Percentiles rank a stretch among this genome's conserved stretches.
Conservation (phyloP, 1,284 basidiomycete genomes). For the Marasmius oreades region DNA sequence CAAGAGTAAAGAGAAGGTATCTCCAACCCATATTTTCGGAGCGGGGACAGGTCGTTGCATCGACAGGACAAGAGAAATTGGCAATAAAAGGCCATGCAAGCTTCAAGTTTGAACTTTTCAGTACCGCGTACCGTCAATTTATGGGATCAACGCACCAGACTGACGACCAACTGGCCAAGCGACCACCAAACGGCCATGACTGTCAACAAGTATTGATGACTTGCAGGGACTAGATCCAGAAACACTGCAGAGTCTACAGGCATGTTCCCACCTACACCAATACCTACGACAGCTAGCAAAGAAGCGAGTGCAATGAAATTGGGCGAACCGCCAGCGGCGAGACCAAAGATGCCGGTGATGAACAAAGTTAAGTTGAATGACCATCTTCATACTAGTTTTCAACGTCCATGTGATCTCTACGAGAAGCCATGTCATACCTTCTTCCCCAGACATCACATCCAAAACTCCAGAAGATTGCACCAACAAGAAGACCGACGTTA, state of each 20-base stretch:
- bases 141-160: slow-evolving; percentile 39
- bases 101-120: slow-evolving; percentile 22
- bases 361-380: slow-evolving; percentile 75
- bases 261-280: slow-evolving; percentile 67
- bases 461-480: slow-evolving; percentile 62
- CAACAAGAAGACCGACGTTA: slow-evolving; percentile 60
- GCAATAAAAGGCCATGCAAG: slow-evolving; percentile 65
- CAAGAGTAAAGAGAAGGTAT: slow-evolving; percentile 62
- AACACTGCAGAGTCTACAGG: slow-evolving; percentile 83
- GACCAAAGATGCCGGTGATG: slow-evolving; percentile 66
- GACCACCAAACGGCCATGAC: slow-evolving; percentile 67
- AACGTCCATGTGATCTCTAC: background rate
- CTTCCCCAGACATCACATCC: slow-evolving; percentile 62
- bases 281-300: slow-evolving; percentile 52
- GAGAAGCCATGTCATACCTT: slow-evolving; percentile 28
- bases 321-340: slow-evolving; percentile 58
- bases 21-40: slow-evolving; percentile 67
- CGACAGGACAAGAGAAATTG: slow-evolving; percentile 52
- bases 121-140: background rate
- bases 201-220: slow-evolving; percentile 61
- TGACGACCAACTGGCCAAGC: slow-evolving; percentile 55
- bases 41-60: slow-evolving; percentile 35
- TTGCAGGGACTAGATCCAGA: slow-evolving; percentile 59
- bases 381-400: slow-evolving; percentile 35
- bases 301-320: slow-evolving; percentile 50